phyloP scores from a whole-genome alignment of 1,284 basidiomycete species.

The Ustilago loliicola region DNA sequence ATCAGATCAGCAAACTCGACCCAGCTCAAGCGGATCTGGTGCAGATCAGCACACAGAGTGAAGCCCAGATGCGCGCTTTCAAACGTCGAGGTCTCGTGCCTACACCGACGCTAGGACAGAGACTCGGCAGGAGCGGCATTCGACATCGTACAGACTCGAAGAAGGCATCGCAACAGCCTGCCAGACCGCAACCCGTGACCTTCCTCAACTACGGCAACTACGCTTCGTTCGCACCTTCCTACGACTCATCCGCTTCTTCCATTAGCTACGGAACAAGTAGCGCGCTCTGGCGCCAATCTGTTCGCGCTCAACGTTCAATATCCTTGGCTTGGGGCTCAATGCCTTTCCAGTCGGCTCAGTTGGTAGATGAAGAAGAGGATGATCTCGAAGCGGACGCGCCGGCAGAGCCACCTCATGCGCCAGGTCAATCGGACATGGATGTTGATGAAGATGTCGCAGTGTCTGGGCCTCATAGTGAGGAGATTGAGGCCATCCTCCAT shows the following conservation, averaged over 20 bases:
- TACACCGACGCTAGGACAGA: constrained; percentile 47
- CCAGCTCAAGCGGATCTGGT: constrained; percentile 61
- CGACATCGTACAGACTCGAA: constrained; percentile 35
- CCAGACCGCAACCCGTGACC: constrained; percentile 33
- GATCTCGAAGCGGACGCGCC: constrained; percentile 11
- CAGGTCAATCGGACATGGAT: background rate
- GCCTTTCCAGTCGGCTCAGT: constrained; percentile 11
- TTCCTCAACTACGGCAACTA: constrained; percentile 64
- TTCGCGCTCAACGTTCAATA: constrained; percentile 20
- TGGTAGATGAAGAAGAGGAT: constrained; percentile 9
- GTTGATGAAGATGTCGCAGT: constrained; percentile 20
- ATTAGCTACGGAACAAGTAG: constrained; percentile 39
- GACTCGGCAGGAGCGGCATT: constrained; percentile 24
- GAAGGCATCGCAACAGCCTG: constrained; percentile 18
- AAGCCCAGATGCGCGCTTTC: constrained; percentile 31
- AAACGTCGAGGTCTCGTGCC: constrained; percentile 35
- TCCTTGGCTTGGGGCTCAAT: constrained; percentile 34
- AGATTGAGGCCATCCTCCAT: constrained; percentile 12
- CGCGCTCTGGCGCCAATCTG: constrained; percentile 34
- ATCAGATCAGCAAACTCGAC: constrained; percentile 38
- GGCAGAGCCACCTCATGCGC: constrained; percentile 11
- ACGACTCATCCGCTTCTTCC: constrained; percentile 56
- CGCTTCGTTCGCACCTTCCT: constrained; percentile 61
- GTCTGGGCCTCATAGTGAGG: constrained; percentile 13
- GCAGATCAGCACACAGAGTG: constrained; percentile 50